These are phyloP conservation scores for Cytospora piceicola DNA, from an alignment of 2,329 filamentous ascomycete genomes.

Conservation along the genomic window DNA sequence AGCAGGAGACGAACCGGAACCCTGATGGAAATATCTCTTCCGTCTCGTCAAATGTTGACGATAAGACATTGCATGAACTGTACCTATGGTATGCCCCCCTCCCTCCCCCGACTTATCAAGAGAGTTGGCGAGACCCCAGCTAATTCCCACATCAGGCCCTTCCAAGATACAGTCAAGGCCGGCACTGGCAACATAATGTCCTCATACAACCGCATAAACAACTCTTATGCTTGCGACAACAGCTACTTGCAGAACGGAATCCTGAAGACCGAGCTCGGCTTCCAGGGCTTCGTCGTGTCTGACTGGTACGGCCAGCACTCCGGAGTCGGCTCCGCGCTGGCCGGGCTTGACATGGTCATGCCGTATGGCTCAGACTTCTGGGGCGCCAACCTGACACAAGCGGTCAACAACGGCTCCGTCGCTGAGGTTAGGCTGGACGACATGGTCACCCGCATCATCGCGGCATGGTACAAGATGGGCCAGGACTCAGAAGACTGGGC, in stretches of 20 bases:
- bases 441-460: conserved; percentile 52
- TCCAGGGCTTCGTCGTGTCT: conserved; percentile 63
- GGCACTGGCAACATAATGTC: conserved; percentile 61
- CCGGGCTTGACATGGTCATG: conserved; percentile 76
- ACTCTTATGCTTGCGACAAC: conserved; percentile 71
- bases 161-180: conserved; percentile 61
- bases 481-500: conserved; percentile 52
- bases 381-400: conserved; percentile 58
- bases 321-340: conserved; percentile 63
- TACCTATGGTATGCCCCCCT: conserved; percentile 48
- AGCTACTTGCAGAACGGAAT: conserved; percentile 67
- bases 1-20: conserved; percentile 54
- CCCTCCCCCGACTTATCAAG: neutral
- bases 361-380: conserved; percentile 49
- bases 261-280: conserved; percentile 62
- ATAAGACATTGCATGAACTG: conserved; percentile 50
- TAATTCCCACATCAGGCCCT: conserved; percentile 30
- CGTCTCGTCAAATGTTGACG: conserved; percentile 47
- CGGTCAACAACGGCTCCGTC: conserved; percentile 64
- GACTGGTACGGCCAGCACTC: conserved; percentile 70
- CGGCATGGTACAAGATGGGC: conserved; percentile 60
- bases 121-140: neutral
- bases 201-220: conserved; percentile 71
- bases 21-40: conserved; percentile 58
- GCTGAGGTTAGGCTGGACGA: conserved; percentile 59